These are phyloP conservation scores for Chrysanthemum lavandulifolium DNA, from an alignment of 129 eudicot species.

Conservation along the genomic window DNA sequence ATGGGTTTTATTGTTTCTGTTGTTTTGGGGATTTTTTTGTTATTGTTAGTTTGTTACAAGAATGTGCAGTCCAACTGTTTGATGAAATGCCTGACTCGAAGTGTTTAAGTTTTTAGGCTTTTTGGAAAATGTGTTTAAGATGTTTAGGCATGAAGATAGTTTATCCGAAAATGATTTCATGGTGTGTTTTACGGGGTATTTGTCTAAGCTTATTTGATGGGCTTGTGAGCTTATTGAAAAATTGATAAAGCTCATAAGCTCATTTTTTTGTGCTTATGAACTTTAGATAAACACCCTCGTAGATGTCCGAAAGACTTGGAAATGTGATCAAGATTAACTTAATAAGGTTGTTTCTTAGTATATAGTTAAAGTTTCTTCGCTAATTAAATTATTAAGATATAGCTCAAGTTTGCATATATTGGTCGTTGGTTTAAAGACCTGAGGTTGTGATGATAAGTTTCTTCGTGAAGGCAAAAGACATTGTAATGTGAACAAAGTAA, in stretches of 20 bases:
- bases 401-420: background rate
- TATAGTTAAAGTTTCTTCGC: background rate
- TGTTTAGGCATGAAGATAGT: conserved; percentile 1
- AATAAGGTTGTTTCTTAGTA: background rate
- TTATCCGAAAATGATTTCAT: too few relatives aligned
- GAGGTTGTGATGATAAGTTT: background rate
- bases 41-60: background rate
- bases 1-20: background rate
- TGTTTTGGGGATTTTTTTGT: background rate
- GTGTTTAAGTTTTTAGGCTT: background rate
- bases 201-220: too few relatives aligned
- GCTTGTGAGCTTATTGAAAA: too few relatives aligned
- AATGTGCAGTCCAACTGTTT: conserved; percentile 25
- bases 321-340: background rate
- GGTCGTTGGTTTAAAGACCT: background rate
- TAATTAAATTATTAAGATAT: too few relatives aligned
- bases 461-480: background rate
- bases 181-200: too few relatives aligned
- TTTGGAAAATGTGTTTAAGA: too few relatives aligned
- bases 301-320: background rate
- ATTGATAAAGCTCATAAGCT: background rate
- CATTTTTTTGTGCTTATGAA: background rate
- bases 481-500: background rate
- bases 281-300: background rate
- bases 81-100: conserved; percentile 30